A percentile compares a stretch with the other conserved stretches of the same genome.
These are phyloP conservation scores for Cyberlindnera bimundalis DNA, from an alignment of 805 yeast genomes.

Conservation along the genomic window DNA sequence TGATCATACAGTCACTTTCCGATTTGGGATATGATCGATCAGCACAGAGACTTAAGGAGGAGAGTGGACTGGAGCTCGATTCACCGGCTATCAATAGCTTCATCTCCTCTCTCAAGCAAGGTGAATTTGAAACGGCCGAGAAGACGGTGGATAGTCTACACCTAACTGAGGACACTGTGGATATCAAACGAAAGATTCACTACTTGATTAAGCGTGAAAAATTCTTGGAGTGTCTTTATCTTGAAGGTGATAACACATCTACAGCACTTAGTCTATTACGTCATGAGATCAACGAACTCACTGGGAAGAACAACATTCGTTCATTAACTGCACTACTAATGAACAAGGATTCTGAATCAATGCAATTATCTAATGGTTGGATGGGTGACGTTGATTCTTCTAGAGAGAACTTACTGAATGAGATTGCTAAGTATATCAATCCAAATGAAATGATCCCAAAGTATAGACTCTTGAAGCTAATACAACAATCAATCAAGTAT, in stretches of 20 bases:
- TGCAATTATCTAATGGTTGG: constrained; percentile 32
- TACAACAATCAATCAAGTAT: constrained; percentile 47
- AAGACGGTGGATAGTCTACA: constrained; percentile 24
- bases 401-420: constrained; percentile 38
- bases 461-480: constrained; percentile 45
- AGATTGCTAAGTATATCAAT: constrained; percentile 44
- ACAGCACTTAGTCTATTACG: constrained; percentile 39
- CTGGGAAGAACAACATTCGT: constrained; percentile 22
- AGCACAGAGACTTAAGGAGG: constrained; percentile 38
- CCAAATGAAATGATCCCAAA: constrained; percentile 53
- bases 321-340: constrained; percentile 31
- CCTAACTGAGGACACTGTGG: constrained; percentile 18
- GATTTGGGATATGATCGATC: constrained; percentile 46
- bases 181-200: constrained; percentile 17
- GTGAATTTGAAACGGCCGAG: constrained; percentile 41
- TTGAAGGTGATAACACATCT: constrained; percentile 29
- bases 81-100: constrained; percentile 40
- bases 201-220: constrained; percentile 39
- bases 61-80: constrained; percentile 40
- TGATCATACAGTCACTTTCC: constrained; percentile 46
- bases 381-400: constrained; percentile 30
- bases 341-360: constrained; percentile 20
- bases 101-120: constrained; percentile 36
- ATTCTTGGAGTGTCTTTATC: constrained; percentile 39
- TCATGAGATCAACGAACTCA: constrained; percentile 33